Base-by-base conservation (phyloP, 495 filamentous ascomycete genomes). In the Annulohypoxylon maeteangense region DNA sequence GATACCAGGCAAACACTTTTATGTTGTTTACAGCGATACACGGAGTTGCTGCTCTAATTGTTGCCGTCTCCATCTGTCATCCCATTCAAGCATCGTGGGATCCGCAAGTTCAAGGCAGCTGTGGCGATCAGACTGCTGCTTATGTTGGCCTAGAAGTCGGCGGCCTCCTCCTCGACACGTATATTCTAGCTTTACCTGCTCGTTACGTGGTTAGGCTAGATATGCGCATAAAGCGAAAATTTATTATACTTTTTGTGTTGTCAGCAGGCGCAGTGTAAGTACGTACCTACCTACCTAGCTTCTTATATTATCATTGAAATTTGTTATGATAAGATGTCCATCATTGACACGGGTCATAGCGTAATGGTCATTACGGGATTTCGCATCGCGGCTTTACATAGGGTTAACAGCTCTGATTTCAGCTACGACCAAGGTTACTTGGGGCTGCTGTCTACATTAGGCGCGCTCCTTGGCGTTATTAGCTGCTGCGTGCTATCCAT, bases 381-480 rank as follows among this genome's bases (percentile, higher is more conserved):
- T 6, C 69, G 76, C 8, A 74, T 78, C 11, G 64, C 72, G 16
- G 75, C 76, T 23, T 50, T 78, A 2, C 61, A 42, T 23, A 56
- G 67, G 32, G 45, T 72, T 27, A 74, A 71, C 32, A 62, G 59
- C 14, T 42, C 63, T 22, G 75, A 77, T 47, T 75, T 77, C 32
- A 75, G 66, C 20, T 77, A 71, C 22, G 74, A 74, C 7, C 67
- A 71, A 50, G 70, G 72, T 5, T 76, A 76, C 55, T 45, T 78
- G 18, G 75, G 75, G 47, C 50, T 78, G 4, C 72, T 77, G 16
- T 74, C 75, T n/a, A 62, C 38, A 14, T 48, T 78, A 7, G 76
- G 73, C 22, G 70, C 44, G 3, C 62, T 76, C 10, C 31, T 76
- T 3, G 36, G 72, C 40, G 68, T 76, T 20, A 69, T 69, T 45